Percentiles rank a stretch among this genome's conserved stretches.
Conservation (phyloP, 768 basidiomycete species). For the Thelephora ganbajun region DNA sequence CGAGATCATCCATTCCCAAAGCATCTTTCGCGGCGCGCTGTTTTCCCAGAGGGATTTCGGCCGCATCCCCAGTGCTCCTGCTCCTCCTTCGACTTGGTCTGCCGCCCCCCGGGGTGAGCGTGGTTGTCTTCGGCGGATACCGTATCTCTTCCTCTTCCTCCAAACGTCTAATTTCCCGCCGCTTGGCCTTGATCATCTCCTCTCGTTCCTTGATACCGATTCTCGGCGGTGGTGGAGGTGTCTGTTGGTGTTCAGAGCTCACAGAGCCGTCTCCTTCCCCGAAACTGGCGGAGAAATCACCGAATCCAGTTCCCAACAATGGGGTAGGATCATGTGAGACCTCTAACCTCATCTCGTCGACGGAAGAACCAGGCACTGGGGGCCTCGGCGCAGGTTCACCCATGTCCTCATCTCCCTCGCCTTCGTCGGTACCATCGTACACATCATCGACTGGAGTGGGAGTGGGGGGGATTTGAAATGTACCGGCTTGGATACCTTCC, state of each 20-base stretch:
- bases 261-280: background rate
- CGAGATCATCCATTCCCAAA: constrained; percentile 23
- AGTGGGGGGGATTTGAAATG: constrained; percentile 19
- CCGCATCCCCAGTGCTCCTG: constrained; percentile 67
- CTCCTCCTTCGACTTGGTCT: constrained; percentile 53
- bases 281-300: background rate
- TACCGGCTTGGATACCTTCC: constrained; percentile 19
- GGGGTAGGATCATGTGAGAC: no score
- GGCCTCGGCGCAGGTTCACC: background rate
- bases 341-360: background rate
- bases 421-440: constrained; percentile 11
- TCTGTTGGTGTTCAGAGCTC: no score
- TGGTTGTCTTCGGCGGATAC: background rate
- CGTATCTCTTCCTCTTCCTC: constrained; percentile 31
- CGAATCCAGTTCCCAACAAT: background rate
- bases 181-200: constrained; percentile 55
- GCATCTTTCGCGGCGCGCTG: constrained; percentile 13
- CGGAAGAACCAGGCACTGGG: background rate
- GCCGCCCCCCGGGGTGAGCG: constrained; percentile 15
- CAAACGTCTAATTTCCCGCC: constrained; percentile 42
- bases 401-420: constrained; percentile 2
- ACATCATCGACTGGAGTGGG: constrained; percentile 14
- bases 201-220: constrained; percentile 56
- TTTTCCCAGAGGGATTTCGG: constrained; percentile 20
- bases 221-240: constrained; percentile 37